Conservation (phyloP, 164 flowering plant genomes). For the Magnolia sinica region DNA sequence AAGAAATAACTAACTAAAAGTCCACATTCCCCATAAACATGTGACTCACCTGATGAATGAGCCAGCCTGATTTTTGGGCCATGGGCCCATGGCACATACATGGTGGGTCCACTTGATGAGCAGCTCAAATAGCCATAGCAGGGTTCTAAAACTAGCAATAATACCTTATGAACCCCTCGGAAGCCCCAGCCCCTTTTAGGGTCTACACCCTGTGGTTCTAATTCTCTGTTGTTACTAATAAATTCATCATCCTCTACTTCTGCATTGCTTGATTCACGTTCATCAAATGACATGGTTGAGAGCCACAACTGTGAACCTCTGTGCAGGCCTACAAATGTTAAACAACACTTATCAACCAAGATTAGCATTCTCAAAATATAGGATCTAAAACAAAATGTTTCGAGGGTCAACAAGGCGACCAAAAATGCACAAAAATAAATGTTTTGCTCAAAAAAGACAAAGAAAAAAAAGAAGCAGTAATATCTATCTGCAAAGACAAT, state of each 20-base stretch:
- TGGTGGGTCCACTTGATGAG: background rate
- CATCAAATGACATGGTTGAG: slow-evolving; percentile 38
- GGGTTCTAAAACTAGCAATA: background rate
- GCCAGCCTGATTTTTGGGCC: background rate
- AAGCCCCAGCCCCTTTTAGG: slow-evolving; percentile 85
- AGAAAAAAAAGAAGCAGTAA: too few species aligned
- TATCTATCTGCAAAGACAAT: background rate
- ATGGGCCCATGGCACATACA: background rate
- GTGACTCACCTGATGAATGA: background rate
- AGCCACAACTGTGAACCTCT: slow-evolving; percentile 39
- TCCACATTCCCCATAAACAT: background rate
- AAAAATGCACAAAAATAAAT: background rate
- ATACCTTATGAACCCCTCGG: slow-evolving; percentile 97
- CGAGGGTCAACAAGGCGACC: background rate
- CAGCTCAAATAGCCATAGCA: background rate
- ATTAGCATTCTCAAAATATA: background rate
- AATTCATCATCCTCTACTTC: slow-evolving; percentile 42
- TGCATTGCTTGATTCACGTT: slow-evolving; percentile 18
- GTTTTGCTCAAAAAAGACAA: background rate
- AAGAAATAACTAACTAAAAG: background rate
- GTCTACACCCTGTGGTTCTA: slow-evolving; percentile 75
- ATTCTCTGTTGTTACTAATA: slow-evolving; percentile 42
- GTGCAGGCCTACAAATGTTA: slow-evolving; percentile 22
- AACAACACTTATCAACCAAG: slow-evolving; percentile 1
- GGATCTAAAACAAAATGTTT: background rate